Percentiles rank a stretch among this genome's conserved stretches.
Conservation (phyloP, 2,329 filamentous ascomycete species). For the Monosporascus sp. region DNA sequence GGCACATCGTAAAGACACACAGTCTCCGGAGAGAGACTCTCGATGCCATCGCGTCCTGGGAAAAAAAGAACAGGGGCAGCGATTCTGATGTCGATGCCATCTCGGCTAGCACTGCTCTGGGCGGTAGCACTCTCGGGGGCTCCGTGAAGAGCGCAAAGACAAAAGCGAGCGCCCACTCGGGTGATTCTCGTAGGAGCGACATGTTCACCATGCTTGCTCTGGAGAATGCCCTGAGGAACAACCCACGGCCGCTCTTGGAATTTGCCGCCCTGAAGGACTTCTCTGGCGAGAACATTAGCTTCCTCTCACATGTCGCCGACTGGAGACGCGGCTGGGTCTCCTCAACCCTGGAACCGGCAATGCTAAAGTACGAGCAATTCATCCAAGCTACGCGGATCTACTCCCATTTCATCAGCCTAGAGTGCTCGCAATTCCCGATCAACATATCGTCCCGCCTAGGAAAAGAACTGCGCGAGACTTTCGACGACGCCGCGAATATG, state of each 20-base stretch:
- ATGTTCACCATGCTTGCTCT: conserved; percentile 33
- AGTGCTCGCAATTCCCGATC: conserved; percentile 20
- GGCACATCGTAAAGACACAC: conserved; percentile 46
- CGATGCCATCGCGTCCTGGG: conserved; percentile 45
- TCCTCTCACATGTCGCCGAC: conserved; percentile 42
- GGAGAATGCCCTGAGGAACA: conserved; percentile 41
- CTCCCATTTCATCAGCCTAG: conserved; percentile 26
- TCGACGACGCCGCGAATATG: conserved; percentile 13
- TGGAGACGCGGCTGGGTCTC: conserved; percentile 33
- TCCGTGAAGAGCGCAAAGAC: conserved; percentile 11
- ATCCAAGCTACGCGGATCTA: conserved; percentile 15
- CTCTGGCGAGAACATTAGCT: conserved; percentile 55
- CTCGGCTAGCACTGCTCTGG: conserved; percentile 18
- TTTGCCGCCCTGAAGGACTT: conserved; percentile 52
- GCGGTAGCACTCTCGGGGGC: conserved; percentile 3
- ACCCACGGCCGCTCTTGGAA: conserved; percentile 42
- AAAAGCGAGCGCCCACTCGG: conserved; percentile 4
- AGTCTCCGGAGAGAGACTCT: conserved; percentile 43
- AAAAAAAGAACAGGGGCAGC: conserved; percentile 32
- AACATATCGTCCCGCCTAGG: conserved; percentile 15
- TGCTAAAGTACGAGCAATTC: conserved; percentile 6
- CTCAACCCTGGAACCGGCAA: neutral
- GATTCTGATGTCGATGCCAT: conserved; percentile 29
- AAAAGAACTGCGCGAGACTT: conserved; percentile 10
- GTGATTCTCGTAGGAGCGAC: conserved; percentile 7